Evolutionary conservation across 345 rosid genomes (phyloP), one percentile per base, ranked within the genome.

Genomic region (Boechera retrofracta): DNA sequence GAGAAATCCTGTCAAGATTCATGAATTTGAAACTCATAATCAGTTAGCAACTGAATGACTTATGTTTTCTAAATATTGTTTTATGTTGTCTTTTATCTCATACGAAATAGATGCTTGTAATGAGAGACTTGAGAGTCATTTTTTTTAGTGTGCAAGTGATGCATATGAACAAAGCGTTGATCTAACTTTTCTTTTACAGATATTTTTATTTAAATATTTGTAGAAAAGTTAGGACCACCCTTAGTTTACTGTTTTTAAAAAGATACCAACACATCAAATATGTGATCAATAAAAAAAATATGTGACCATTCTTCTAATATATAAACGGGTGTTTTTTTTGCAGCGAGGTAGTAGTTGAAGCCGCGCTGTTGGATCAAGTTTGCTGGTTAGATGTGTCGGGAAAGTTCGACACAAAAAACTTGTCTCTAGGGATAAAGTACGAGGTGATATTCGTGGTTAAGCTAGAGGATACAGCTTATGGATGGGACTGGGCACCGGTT

Each of bases 361-460:
- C 67, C 39, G 87, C 85, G 0, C 83, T 77, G 68, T 74, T 88
- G 49, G 1, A 81, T 28, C 0, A 36, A 0, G 85, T 86, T 15
- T 83, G 89, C 24, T 82, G 91, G 91, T 85, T 90, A 48, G 90
- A 82, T 31, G 73, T 80, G 39, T 55, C 35, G 2, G 86, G 78
- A 8, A 78, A 42, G 56, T 80, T 87, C 10, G 77, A 82, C 33
- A 67, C 77, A 10, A 47, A 61, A 51, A 80, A 79, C 53, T 87
- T 90, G 33, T 68, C 26, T 85, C 83, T 42, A 2, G 82, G 59
- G 39, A 73, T 76, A 3, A 6, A 51, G 6, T 87, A 88, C 32
- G 83, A 82, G 69, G 85, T 75, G 26, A 67, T 44, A 4, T 76
- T 86, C 3, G 69, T 81, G 56, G 52, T 85, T 1, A 85, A 79